Conservation (phyloP, 148 eudicot species). For the Camellia japonica region DNA sequence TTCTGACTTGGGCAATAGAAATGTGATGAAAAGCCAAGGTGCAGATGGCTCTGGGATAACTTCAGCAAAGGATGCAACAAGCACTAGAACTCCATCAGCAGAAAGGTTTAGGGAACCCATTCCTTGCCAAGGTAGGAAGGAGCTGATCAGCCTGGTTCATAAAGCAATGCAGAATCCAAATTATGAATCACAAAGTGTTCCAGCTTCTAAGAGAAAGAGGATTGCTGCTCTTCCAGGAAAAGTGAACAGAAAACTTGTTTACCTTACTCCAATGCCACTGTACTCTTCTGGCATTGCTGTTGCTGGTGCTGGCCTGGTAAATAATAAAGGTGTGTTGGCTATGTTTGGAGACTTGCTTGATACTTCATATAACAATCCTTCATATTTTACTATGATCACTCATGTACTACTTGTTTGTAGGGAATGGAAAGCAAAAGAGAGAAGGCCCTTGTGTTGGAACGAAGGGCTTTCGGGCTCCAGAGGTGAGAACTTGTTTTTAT, state of each 20-base stretch:
- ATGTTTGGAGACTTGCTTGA: constrained; percentile 7
- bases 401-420: constrained; percentile 29
- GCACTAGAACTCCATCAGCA: constrained; percentile 58
- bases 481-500: constrained; percentile 47
- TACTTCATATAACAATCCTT: not conserved
- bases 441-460: constrained; percentile 98
- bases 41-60: constrained; percentile 93
- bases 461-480: constrained; percentile 98
- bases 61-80: constrained; percentile 76
- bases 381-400: not conserved
- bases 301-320: constrained; percentile 64
- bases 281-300: constrained; percentile 54
- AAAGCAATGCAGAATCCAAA: constrained; percentile 59
- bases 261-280: constrained; percentile 82
- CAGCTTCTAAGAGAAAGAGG: constrained; percentile 75
- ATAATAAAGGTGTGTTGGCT: constrained; percentile 48
- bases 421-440: constrained; percentile 52
- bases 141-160: constrained; percentile 66
- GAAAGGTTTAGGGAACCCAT: constrained; percentile 79
- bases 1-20: constrained; percentile 33
- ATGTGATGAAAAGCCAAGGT: constrained; percentile 70
- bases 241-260: constrained; percentile 38
- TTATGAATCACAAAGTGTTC: constrained; percentile 38
- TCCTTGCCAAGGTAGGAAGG: constrained; percentile 70
- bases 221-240: constrained; percentile 69